Conservation (phyloP, 371 early-diverging fungal genomes). For the Rhizopus sp. region DNA sequence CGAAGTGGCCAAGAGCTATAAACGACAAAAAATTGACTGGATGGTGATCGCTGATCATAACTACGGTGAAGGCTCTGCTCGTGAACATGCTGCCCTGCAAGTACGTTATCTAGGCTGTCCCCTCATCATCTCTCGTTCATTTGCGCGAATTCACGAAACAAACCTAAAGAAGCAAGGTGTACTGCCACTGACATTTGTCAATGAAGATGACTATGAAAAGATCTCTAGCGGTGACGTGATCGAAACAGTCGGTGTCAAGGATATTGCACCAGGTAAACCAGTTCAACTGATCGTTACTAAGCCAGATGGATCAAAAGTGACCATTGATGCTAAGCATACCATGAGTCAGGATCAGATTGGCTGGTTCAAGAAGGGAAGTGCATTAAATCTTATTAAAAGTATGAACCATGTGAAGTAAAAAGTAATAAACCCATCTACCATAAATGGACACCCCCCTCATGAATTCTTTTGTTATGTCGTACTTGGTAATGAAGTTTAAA, state of each 20-base stretch:
- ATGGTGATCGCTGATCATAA: slow-evolving; percentile 94
- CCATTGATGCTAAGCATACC: slow-evolving; percentile 77
- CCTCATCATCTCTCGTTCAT: slow-evolving; percentile 86
- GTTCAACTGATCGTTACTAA: slow-evolving; percentile 55
- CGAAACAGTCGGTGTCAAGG: slow-evolving; percentile 76
- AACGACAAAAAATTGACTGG: slow-evolving; percentile 82
- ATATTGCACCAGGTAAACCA: slow-evolving; percentile 61
- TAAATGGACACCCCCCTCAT: neutral
- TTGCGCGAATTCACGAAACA: slow-evolving; percentile 98
- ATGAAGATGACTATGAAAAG: slow-evolving; percentile 80
- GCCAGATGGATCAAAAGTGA: slow-evolving; percentile 62
- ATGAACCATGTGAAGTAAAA: neutral
- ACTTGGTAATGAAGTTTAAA: no score
- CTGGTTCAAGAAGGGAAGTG: slow-evolving; percentile 94
- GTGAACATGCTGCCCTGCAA: slow-evolving; percentile 97
- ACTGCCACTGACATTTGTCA: slow-evolving; percentile 88
- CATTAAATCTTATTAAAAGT: slow-evolving; percentile 72
- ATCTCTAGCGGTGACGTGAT: slow-evolving; percentile 81
- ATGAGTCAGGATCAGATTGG: slow-evolving; percentile 91
- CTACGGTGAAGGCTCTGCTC: slow-evolving; percentile 98
- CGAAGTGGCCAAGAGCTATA: slow-evolving; percentile 88
- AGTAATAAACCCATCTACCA: neutral
- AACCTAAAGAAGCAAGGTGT: slow-evolving; percentile 99
- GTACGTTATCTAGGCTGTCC: slow-evolving; percentile 92
- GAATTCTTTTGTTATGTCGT: neutral